Evolutionary conservation across 2,329 filamentous ascomycete genomes (phyloP).

Genomic region (Alternaria rosae): DNA sequence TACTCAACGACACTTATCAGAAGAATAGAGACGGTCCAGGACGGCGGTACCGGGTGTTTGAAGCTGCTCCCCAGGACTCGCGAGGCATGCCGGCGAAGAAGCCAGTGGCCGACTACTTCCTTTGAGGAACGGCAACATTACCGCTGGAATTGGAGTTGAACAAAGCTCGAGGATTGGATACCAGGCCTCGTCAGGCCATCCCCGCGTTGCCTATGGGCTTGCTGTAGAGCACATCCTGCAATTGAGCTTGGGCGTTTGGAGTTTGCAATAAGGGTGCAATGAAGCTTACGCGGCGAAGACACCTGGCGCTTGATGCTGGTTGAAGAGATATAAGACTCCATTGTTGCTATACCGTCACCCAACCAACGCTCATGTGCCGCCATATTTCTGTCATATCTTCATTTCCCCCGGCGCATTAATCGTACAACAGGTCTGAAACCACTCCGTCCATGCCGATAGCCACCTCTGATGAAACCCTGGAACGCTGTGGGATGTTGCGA

Average conservation of each 20-base stretch:
- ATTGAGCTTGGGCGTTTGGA: constrained; percentile 7
- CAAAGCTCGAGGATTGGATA: neutral
- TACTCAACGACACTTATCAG: constrained; percentile 54
- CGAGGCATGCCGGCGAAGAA: constrained; percentile 99
- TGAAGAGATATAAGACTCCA: neutral
- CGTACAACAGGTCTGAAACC: neutral
- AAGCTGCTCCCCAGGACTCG: constrained; percentile 94
- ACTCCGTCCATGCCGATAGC: neutral
- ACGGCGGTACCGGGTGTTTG: constrained; percentile 91
- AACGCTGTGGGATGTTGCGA: neutral
- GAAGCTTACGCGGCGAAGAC: neutral
- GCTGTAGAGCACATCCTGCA: neutral
- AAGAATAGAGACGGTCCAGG: constrained; percentile 72
- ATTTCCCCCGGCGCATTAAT: neutral
- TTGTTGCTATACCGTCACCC: neutral
- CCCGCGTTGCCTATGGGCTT: neutral
- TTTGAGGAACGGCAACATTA: constrained; percentile 55
- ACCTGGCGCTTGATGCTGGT: neutral
- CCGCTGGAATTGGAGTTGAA: neutral
- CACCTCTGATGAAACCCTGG: neutral
- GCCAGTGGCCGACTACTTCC: constrained; percentile 95
- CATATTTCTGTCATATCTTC: neutral
- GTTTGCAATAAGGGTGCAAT: neutral
- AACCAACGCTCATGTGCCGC: neutral
- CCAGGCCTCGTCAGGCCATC: neutral